Evolutionary conservation across 2,329 filamentous ascomycete genomes (phyloP).

Genomic region (Fusarium denticulatum): DNA sequence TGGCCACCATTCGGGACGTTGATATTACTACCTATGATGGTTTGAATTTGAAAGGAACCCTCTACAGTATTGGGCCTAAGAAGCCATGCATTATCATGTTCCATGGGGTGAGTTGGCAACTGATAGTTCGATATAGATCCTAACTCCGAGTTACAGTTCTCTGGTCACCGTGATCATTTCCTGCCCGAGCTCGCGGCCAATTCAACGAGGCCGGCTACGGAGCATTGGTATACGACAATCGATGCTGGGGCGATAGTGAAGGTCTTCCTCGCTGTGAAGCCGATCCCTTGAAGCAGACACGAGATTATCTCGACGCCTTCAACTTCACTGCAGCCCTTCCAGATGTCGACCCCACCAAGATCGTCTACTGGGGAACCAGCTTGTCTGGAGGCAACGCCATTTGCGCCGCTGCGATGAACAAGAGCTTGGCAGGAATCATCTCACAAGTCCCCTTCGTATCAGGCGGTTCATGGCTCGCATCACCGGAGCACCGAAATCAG

Average conservation of each 20-base stretch:
- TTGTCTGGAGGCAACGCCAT: background rate
- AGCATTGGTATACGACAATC: background rate
- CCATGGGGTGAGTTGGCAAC: background rate
- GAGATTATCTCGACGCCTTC: background rate
- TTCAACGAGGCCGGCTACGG: background rate
- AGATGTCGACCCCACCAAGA: background rate
- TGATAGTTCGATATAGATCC: fast-evolving
- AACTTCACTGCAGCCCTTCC: background rate
- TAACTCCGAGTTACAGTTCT: background rate
- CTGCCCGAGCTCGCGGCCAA: background rate
- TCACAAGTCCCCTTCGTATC: background rate
- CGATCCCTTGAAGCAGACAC: background rate
- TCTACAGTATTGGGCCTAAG: background rate
- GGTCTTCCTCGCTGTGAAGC: background rate
- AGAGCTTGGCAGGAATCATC: background rate
- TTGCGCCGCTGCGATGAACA: background rate
- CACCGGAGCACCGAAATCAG: fast-evolving
- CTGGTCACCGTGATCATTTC: background rate
- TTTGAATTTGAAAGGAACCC: background rate
- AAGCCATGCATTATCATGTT: background rate
- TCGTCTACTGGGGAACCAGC: background rate
- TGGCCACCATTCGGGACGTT: background rate
- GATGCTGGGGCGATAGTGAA: background rate
- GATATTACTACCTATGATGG: background rate
- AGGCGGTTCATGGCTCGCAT: background rate